These are phyloP conservation scores for Vitis hybrid DNA, from an alignment of 177 flowering plant genomes.

Conservation along the genomic window DNA sequence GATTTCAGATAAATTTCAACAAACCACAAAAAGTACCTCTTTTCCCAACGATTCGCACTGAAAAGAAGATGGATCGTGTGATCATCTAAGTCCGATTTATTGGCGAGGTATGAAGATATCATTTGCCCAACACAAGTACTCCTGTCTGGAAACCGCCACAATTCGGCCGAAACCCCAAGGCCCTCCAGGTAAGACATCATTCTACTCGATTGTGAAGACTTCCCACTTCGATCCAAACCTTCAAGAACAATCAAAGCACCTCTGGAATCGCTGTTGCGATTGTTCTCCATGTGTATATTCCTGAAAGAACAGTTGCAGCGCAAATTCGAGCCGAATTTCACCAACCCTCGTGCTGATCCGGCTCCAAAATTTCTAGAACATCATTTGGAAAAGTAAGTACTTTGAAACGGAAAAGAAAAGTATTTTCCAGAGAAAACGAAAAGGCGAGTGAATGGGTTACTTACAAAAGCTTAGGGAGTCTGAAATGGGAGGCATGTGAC, in stretches of 20 bases:
- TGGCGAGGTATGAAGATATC: conserved; percentile 76
- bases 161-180: conserved; percentile 53
- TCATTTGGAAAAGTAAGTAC: too few species aligned
- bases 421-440: too few species aligned
- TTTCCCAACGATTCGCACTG: conserved; percentile 91
- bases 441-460: too few species aligned
- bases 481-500: too few species aligned
- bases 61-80: conserved; percentile 76
- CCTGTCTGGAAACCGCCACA: conserved; percentile 81
- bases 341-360: conserved; percentile 9
- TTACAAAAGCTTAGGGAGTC: too few species aligned
- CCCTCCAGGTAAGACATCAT: conserved; percentile 44
- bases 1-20: background rate
- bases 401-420: too few species aligned
- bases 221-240: conserved; percentile 83
- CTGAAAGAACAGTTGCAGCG: conserved; percentile 11
- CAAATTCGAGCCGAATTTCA: conserved; percentile 13
- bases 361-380: conserved; percentile 24
- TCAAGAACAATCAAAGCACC: conserved; percentile 80
- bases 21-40: conserved; percentile 43
- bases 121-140: conserved; percentile 64
- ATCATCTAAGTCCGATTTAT: conserved; percentile 70
- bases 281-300: conserved; percentile 35
- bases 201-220: conserved; percentile 58
- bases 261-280: conserved; percentile 30